phyloP scores from a whole-genome alignment of 208 protist species.

The Leishmania amazonensis region DNA sequence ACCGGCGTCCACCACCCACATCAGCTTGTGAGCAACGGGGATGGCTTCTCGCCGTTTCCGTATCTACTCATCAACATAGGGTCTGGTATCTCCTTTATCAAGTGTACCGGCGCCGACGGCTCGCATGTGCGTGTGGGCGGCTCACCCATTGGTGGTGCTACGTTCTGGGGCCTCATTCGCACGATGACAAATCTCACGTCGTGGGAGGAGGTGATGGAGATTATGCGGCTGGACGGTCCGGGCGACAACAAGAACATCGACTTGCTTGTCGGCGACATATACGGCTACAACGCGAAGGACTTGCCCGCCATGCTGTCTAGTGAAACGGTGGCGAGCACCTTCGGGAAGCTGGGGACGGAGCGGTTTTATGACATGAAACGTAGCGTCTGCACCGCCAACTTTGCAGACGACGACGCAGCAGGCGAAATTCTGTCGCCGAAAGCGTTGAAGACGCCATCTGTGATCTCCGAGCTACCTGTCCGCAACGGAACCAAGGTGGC shows the following conservation, averaged over 20 bases:
- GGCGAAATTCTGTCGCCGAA: slow-evolving; percentile 40
- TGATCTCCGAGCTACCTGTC: slow-evolving; percentile 8
- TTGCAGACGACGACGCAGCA: slow-evolving; percentile 40
- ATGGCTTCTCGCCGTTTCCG: slow-evolving; percentile 81
- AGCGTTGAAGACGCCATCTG: slow-evolving; percentile 3
- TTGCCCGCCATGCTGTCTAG: slow-evolving; percentile 86
- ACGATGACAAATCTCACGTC: slow-evolving; percentile 93
- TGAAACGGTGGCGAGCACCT: slow-evolving; percentile 88
- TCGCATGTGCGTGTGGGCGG: slow-evolving; percentile 94
- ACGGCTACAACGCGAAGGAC: slow-evolving; percentile 94
- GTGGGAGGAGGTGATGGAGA: slow-evolving; percentile 96
- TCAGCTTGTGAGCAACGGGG: slow-evolving; percentile 48
- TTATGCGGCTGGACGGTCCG: slow-evolving; percentile 91
- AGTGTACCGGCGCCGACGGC: slow-evolving; percentile 82
- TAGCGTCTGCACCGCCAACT: slow-evolving; percentile 28
- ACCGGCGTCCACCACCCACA: slow-evolving; percentile 72
- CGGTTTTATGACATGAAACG: slow-evolving; percentile 50
- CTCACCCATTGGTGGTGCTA: slow-evolving; percentile 96
- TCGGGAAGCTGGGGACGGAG: slow-evolving; percentile 88
- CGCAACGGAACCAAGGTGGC: slow-evolving; percentile 25
- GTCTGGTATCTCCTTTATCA: slow-evolving; percentile 97
- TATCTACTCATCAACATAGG: slow-evolving; percentile 98
- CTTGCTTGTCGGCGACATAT: slow-evolving; percentile 98
- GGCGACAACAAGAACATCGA: slow-evolving; percentile 96
- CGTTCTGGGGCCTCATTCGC: slow-evolving; percentile 96